Percentiles rank a stretch among this genome's conserved stretches.
phyloP scores from a whole-genome alignment of 768 basidiomycete species.

The Floccularia luteovirens region DNA sequence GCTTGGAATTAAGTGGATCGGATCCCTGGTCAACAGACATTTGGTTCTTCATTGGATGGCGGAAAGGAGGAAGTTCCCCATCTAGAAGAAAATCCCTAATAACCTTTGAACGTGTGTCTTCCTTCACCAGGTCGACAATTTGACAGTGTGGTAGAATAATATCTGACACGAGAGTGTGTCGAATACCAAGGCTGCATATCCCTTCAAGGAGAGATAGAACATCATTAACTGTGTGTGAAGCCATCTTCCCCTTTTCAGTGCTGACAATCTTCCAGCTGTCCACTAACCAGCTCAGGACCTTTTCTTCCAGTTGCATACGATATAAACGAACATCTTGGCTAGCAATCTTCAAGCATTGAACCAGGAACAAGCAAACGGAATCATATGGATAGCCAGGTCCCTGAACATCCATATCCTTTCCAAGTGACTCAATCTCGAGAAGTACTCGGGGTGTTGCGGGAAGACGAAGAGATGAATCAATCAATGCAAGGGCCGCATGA shows the following conservation, averaged over 20 bases:
- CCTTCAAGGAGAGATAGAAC: constrained; percentile 55
- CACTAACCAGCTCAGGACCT: constrained; percentile 74
- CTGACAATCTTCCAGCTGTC: constrained; percentile 54
- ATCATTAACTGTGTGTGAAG: constrained; percentile 51
- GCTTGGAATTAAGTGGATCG: too few species aligned
- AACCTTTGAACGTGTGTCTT: constrained; percentile 45
- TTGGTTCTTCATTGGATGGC: background rate
- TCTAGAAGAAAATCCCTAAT: constrained; percentile 68
- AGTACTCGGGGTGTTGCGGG: constrained; percentile 54
- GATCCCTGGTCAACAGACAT: background rate
- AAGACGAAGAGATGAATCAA: constrained; percentile 22
- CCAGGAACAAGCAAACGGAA: constrained; percentile 81
- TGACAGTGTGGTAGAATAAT: constrained; percentile 62
- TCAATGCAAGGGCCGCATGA: constrained; percentile 54
- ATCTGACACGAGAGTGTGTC: constrained; percentile 35
- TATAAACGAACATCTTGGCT: constrained; percentile 79
- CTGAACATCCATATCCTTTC: constrained; percentile 83
- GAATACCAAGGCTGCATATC: constrained; percentile 49
- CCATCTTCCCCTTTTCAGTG: constrained; percentile 32
- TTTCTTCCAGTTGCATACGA: constrained; percentile 81
- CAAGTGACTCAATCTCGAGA: constrained; percentile 69
- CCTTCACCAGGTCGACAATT: constrained; percentile 52
- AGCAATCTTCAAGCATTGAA: constrained; percentile 59
- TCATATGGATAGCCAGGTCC: constrained; percentile 85
- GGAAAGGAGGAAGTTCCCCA: constrained; percentile 48